phyloP scores from a whole-genome alignment of 78 protist genomes.

The Cyanophora paradoxa region DNA sequence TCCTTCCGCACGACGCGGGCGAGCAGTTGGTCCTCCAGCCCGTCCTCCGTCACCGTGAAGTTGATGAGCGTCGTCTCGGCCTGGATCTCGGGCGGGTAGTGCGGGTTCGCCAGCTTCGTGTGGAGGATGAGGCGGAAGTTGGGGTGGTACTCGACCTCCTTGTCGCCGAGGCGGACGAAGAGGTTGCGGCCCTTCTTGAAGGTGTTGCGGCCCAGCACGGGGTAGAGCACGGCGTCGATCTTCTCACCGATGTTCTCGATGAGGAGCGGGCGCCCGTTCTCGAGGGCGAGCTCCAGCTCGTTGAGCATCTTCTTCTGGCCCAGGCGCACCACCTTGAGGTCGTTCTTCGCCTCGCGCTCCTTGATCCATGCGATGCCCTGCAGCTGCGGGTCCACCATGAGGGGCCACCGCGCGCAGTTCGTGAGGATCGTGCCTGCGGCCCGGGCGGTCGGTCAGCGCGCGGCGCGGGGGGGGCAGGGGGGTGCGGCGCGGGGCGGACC shows the following conservation, averaged over 20 bases:
- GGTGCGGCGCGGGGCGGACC: too few species aligned
- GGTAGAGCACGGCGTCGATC: slow-evolving; percentile 57
- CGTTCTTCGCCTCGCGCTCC: slow-evolving; percentile 31
- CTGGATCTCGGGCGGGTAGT: slow-evolving; percentile 55
- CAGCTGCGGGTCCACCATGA: slow-evolving; percentile 87
- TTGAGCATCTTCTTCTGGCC: slow-evolving; percentile 11
- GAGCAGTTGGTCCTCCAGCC: slow-evolving; percentile 64
- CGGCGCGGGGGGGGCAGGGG: slow-evolving; percentile 20
- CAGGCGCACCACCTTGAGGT: slow-evolving; percentile 27
- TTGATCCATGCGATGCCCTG: slow-evolving; percentile 61
- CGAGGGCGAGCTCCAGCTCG: slow-evolving; percentile 39
- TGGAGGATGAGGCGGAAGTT: slow-evolving; percentile 40
- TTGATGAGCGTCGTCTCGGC: slow-evolving; percentile 47
- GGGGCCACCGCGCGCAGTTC: slow-evolving; percentile 75
- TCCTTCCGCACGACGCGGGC: slow-evolving; percentile 31
- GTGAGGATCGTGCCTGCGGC: slow-evolving; percentile 17
- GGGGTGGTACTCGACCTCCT: slow-evolving; percentile 41
- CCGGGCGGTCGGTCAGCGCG: not conserved
- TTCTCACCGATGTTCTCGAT: slow-evolving; percentile 50
- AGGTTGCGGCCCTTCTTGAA: slow-evolving; percentile 33
- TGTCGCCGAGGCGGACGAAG: slow-evolving; percentile 42
- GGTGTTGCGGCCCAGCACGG: slow-evolving; percentile 43
- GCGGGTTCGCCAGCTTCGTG: slow-evolving; percentile 55
- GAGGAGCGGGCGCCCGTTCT: slow-evolving; percentile 37
- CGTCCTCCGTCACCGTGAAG: slow-evolving; percentile 58